Evolutionary conservation across 2,329 filamentous ascomycete species (phyloP), one percentile per base, ranked within the genome.

Genomic region (Microsporum audouinii): DNA sequence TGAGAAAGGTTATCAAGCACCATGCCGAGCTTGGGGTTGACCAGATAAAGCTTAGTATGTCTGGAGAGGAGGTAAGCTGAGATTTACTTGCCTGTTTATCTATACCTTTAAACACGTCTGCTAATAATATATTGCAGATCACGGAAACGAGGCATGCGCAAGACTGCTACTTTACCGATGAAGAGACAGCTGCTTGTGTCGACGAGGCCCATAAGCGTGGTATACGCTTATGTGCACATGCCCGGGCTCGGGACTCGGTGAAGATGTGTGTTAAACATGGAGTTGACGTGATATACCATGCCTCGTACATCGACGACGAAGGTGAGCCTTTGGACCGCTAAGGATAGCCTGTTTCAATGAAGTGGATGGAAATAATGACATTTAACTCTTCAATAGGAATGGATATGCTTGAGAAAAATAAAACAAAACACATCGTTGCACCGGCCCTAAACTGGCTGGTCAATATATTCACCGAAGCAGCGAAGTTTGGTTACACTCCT

Each of bases 241-340:
- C 77, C 4, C 68, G 78, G 33, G 74, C 77, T 1, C 63, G 75
- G 41, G 78, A 78, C 53, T 75, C 73, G 0, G 74, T 80, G 4
- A 75, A 71, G 51, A 73, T 77, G 70, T 78, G 73, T 64, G 66
- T 77, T 43, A 70, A 70, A 60, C 73, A 76, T 49, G 77, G 77
- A 1, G 75, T 80, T 0, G 78, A 80, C 56, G 73, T 78, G 5
- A 78, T 80, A 47, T 80, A 76, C 62, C 77, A 80, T 63, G 78
- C 75, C 0, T 75, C 71, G 0, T 79, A 73, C 57, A 76, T 76
- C 12, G 76, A 80, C 60, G 73, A 75, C 33, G 68, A 73, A 58
- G 65, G 67, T 62, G 62, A 53, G 51, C 27, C 27, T 8, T 53
- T 17, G 7, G 27, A 5, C 23, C 6, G 10, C 43, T 5, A 43